phyloP scores from a whole-genome alignment of 805 yeast species.

The Nakazawaea siamensis region DNA sequence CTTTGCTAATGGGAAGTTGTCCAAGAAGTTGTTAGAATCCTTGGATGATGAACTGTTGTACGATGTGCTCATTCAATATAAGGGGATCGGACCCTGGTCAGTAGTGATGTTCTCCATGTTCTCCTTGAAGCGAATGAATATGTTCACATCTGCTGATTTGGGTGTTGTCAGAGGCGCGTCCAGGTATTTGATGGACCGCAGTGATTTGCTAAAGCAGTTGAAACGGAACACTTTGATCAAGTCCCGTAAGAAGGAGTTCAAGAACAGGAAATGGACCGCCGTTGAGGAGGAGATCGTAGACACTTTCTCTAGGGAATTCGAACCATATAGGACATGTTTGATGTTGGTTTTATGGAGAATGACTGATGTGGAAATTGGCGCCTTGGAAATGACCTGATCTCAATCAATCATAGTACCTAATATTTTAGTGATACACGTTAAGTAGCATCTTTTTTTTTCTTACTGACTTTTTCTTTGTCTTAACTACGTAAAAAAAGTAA shows the following conservation, averaged over 20 bases:
- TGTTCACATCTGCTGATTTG: constrained; percentile 71
- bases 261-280: constrained; percentile 59
- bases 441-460: no score
- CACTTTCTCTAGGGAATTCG: constrained; percentile 46
- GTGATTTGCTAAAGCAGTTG: constrained; percentile 36
- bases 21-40: constrained; percentile 26
- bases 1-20: constrained; percentile 32
- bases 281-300: constrained; percentile 51
- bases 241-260: constrained; percentile 28
- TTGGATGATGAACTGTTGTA: constrained; percentile 37
- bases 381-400: constrained; percentile 23
- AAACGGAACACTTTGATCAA: constrained; percentile 28
- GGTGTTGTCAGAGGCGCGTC: constrained; percentile 83
- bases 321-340: constrained; percentile 60
- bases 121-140: constrained; percentile 56
- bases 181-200: constrained; percentile 47
- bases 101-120: constrained; percentile 82
- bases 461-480: no score
- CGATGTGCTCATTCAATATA: constrained; percentile 41
- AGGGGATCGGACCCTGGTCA: constrained; percentile 82
- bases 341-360: constrained; percentile 73
- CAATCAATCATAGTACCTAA: no score
- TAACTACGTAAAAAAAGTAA: no score
- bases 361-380: constrained; percentile 49
- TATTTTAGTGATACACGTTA: no score